Conservation (phyloP, 371 early-diverging fungal genomes). For the Mucor indicus region DNA sequence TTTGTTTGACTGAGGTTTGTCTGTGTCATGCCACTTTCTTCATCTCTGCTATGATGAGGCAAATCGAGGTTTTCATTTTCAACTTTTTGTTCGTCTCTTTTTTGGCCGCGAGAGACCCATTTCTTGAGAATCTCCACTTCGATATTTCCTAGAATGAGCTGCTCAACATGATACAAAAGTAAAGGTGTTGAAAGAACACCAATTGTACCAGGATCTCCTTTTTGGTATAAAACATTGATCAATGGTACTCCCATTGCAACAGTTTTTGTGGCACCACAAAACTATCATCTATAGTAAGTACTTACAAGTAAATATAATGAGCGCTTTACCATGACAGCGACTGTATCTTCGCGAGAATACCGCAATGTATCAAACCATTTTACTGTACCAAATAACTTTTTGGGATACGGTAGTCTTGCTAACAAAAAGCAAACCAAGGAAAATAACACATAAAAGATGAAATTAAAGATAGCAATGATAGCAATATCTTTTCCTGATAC, state of each 20-base stretch:
- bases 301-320: neutral
- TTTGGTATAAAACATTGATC: constrained; percentile 69
- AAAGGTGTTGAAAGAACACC: constrained; percentile 68
- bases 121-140: constrained; percentile 25
- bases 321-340: constrained; percentile 53
- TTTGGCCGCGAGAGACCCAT: constrained; percentile 17
- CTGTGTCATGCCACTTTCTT: too few relatives aligned
- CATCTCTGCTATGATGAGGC: too few relatives aligned
- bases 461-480: constrained; percentile 51
- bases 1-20: too few relatives aligned
- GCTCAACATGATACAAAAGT: constrained; percentile 72
- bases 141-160: constrained; percentile 53
- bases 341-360: constrained; percentile 52
- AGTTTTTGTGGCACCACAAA: constrained; percentile 74
- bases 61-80: too few relatives aligned
- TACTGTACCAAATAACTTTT: constrained; percentile 1
- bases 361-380: constrained; percentile 22
- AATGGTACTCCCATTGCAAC: constrained; percentile 78
- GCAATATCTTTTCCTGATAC: constrained; percentile 53
- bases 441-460: constrained; percentile 43
- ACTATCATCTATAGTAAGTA: constrained; percentile 28
- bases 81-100: neutral
- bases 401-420: constrained; percentile 37
- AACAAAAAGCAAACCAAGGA: constrained; percentile 35
- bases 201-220: constrained; percentile 44